phyloP scores from a whole-genome alignment of 2,329 filamentous ascomycete species.

The Ophiostoma quercus region DNA sequence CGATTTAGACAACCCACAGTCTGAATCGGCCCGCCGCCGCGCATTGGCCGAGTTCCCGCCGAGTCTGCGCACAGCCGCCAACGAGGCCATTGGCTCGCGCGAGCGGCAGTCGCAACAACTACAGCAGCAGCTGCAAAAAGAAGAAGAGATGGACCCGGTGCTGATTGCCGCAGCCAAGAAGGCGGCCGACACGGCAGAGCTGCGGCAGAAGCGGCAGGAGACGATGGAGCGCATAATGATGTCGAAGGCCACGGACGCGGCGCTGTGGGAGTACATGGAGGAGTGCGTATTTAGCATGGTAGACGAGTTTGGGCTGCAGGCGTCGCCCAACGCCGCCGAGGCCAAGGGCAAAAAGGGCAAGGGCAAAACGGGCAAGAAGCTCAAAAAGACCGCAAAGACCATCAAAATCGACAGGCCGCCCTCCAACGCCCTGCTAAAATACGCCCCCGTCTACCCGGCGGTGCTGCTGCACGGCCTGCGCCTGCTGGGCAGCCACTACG shows the following conservation, averaged over 20 bases:
- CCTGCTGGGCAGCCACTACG: slow-evolving; percentile 54
- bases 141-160: not conserved
- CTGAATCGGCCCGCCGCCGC: slow-evolving; percentile 29
- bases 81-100: slow-evolving; percentile 37
- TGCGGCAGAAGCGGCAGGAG: slow-evolving; percentile 20
- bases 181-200: slow-evolving; percentile 31
- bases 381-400: slow-evolving; percentile 1
- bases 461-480: slow-evolving; percentile 54
- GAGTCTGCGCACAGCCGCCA: slow-evolving; percentile 38
- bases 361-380: not conserved
- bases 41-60: slow-evolving; percentile 40
- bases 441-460: slow-evolving; percentile 61
- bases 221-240: slow-evolving; percentile 49
- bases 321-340: too few species aligned
- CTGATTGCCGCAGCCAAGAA: slow-evolving; percentile 36
- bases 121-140: not conserved
- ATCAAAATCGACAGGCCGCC: not conserved
- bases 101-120: slow-evolving; percentile 21
- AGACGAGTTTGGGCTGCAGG: slow-evolving; percentile 38
- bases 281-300: slow-evolving; percentile 60
- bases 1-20: not conserved
- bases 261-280: slow-evolving; percentile 63
- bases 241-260: slow-evolving; percentile 53
- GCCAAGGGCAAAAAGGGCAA: not conserved
- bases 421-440: slow-evolving; percentile 39